Percentiles rank a stretch among this genome's conserved stretches.
Conservation (phyloP, 331 rosid species). For the Erythrophleum ivorense region DNA sequence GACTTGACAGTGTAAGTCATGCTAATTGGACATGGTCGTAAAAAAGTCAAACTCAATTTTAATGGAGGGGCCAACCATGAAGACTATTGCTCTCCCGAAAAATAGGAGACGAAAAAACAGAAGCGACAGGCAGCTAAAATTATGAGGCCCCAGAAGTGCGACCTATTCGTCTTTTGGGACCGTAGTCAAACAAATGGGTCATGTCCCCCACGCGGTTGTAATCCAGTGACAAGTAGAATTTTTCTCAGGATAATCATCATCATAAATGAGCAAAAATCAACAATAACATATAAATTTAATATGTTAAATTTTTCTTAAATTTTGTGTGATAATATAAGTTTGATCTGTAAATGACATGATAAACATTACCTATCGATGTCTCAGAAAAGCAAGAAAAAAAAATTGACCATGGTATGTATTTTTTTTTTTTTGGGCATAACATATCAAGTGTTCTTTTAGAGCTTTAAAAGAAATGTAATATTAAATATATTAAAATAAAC, state of each 20-base stretch:
- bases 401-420: not conserved
- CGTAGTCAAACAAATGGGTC: constrained; percentile 23
- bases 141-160: not conserved
- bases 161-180: constrained; percentile 22
- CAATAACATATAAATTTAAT: not conserved
- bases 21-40: not conserved
- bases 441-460: too few relatives aligned
- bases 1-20: constrained; percentile 17
- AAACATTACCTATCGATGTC: not conserved
- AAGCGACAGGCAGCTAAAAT: not conserved
- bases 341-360: not conserved
- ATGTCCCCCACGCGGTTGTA: not conserved
- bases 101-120: constrained; percentile 31
- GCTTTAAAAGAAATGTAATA: not conserved
- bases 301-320: not conserved
- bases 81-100: constrained; percentile 34
- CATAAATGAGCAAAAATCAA: not conserved
- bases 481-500: not conserved
- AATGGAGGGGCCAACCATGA: constrained; percentile 34
- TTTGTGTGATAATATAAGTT: too few relatives aligned
- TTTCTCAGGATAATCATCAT: not conserved
- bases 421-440: not conserved
- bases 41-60: constrained; percentile 42
- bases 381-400: not conserved
- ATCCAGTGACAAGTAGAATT: not conserved